phyloP scores from a whole-genome alignment of 2,329 filamentous ascomycete species.

The Fusarium piperis region DNA sequence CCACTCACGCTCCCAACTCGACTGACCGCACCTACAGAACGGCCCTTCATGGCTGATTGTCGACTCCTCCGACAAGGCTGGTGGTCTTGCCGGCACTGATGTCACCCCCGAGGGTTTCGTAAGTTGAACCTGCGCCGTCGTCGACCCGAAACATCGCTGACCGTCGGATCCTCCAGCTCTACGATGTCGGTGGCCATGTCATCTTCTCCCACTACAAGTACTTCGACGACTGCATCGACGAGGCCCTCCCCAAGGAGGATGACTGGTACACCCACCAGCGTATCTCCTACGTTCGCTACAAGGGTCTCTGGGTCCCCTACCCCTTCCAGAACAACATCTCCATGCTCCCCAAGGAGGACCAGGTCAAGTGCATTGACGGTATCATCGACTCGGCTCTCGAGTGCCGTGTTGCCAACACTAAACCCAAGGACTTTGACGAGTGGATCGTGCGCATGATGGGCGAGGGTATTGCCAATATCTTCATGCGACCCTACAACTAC shows the following conservation, averaged over 20 bases:
- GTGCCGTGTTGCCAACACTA: constrained; percentile 84
- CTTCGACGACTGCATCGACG: constrained; percentile 98
- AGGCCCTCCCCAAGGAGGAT: constrained; percentile 90
- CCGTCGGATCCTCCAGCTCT: constrained; percentile 69
- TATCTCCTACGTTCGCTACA: constrained; percentile 98
- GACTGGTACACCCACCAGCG: constrained; percentile 99
- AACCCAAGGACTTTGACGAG: constrained; percentile 97
- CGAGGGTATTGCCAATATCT: constrained; percentile 87
- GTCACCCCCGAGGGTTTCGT: constrained; percentile 96
- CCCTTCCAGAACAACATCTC: constrained; percentile 99
- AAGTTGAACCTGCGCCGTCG: constrained; percentile 58
- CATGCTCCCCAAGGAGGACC: constrained; percentile 96
- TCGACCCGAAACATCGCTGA: constrained; percentile 31
- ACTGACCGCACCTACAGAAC: constrained; percentile 65
- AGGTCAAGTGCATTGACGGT: constrained; percentile 92
- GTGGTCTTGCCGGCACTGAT: constrained; percentile 96
- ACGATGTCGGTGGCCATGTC: constrained; percentile 97
- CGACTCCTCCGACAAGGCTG: constrained; percentile 89
- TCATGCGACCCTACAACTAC: constrained; percentile 99
- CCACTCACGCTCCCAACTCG: constrained; percentile 31
- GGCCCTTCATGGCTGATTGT: constrained; percentile 96
- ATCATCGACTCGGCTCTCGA: constrained; percentile 95
- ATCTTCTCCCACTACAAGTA: constrained; percentile 99
- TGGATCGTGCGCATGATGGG: constrained; percentile 97
- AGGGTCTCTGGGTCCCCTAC: constrained; percentile 96